Conservation (phyloP, 805 yeast species). For the Lipomyces yamadae region DNA sequence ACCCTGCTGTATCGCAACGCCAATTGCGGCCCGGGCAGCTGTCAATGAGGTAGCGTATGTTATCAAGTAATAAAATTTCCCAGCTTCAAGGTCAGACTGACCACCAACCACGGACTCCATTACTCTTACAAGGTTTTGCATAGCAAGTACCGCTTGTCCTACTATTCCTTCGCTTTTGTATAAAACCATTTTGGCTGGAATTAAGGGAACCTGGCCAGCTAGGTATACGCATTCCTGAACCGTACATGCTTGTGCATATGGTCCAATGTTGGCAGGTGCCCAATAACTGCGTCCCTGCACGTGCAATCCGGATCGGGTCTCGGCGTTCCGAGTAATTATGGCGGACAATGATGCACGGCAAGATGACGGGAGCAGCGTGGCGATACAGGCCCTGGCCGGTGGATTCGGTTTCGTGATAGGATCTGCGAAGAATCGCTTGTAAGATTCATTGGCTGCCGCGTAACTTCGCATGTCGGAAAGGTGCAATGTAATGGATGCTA, state of each 20-base stretch:
- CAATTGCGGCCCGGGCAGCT: conserved; percentile 45
- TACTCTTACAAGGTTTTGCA: conserved; percentile 75
- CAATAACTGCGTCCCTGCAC: conserved; percentile 93
- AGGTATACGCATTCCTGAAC: conserved; percentile 58
- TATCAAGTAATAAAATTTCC: conserved; percentile 61
- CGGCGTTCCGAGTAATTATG: conserved; percentile 44
- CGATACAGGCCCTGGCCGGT: conserved; percentile 87
- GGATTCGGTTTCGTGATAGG: conserved; percentile 58
- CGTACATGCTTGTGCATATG: conserved; percentile 86
- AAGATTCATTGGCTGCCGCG: conserved; percentile 62
- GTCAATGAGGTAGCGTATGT: conserved; percentile 32
- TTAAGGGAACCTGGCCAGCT: conserved; percentile 90
- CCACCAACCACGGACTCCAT: conserved; percentile 54
- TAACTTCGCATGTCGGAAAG: conserved; percentile 71
- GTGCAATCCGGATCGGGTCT: conserved; percentile 71
- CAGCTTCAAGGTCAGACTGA: conserved; percentile 46
- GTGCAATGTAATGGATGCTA: conserved; percentile 65
- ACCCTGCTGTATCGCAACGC: conserved; percentile 17
- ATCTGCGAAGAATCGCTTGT: conserved; percentile 58
- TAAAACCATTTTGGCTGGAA: conserved; percentile 72
- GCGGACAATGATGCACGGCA: conserved; percentile 64
- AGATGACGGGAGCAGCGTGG: conserved; percentile 55
- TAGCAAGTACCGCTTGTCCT: conserved; percentile 57
- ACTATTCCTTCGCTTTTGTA: conserved; percentile 39
- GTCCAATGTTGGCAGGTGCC: conserved; percentile 99